phyloP scores from a whole-genome alignment of 2,329 filamentous ascomycete genomes.

The Fusarium sp. region DNA sequence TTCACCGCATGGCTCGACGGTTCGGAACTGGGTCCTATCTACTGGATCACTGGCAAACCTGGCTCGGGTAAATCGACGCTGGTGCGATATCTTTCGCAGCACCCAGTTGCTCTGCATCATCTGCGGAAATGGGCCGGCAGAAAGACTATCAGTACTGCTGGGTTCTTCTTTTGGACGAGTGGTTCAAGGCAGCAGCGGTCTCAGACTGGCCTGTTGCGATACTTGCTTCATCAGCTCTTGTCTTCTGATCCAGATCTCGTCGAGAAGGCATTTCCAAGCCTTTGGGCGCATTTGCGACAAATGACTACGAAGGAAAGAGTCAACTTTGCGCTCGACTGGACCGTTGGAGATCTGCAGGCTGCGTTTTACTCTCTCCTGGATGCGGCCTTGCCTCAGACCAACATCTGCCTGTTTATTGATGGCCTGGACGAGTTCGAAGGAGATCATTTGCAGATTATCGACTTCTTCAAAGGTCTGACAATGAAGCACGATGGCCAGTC shows the following conservation, averaged over 20 bases:
- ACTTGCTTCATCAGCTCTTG: conserved; percentile 53
- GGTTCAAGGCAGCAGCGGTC: conserved; percentile 54
- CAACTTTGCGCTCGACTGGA: conserved; percentile 14
- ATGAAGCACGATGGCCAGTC: background rate
- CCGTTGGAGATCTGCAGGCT: background rate
- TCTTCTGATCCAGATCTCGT: conserved; percentile 4
- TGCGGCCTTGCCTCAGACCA: background rate
- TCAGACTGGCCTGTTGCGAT: conserved; percentile 52
- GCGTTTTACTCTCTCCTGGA: conserved; percentile 9
- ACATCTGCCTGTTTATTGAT: conserved; percentile 49
- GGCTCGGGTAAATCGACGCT: conserved; percentile 61
- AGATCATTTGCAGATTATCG: conserved; percentile 44
- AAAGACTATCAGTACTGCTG: conserved; percentile 49
- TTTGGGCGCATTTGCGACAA: conserved; percentile 4
- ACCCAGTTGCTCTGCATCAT: conserved; percentile 24
- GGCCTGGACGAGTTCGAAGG: conserved; percentile 53
- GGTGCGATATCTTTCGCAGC: conserved; percentile 54
- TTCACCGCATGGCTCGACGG: background rate
- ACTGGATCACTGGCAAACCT: conserved; percentile 38
- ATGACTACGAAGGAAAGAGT: conserved; percentile 16
- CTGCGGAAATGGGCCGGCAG: conserved; percentile 45
- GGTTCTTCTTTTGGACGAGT: conserved; percentile 61
- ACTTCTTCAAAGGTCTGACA: conserved; percentile 39
- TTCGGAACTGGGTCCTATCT: background rate
- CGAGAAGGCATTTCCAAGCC: background rate